A percentile compares a stretch with the other conserved stretches of the same genome.
phyloP scores from a whole-genome alignment of 164 flowering plant species.

The Taxillus chinensis region DNA sequence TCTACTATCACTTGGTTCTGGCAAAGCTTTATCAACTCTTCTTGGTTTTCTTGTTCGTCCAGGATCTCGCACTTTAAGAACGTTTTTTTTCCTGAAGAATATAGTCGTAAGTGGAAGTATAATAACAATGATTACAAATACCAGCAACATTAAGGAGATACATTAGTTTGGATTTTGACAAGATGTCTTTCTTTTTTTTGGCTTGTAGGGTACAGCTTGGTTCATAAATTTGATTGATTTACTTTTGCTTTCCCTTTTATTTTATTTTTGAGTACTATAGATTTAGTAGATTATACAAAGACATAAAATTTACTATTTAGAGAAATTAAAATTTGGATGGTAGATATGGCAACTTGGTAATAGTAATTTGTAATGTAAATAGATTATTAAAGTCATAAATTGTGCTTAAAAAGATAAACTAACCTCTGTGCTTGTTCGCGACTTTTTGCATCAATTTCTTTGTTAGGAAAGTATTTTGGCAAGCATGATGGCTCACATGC shows the following conservation, averaged over 20 bases:
- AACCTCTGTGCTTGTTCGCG: conserved; percentile 59
- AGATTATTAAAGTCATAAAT: background rate
- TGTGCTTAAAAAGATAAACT: conserved; percentile 4
- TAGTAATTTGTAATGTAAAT: background rate
- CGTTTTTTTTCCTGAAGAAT: conserved; percentile 47
- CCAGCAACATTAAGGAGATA: background rate
- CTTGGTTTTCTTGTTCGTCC: conserved; percentile 35
- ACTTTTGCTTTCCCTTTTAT: background rate
- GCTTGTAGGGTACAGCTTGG: background rate
- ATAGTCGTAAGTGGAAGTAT: background rate
- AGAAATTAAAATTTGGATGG: too few species aligned
- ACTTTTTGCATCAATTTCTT: conserved; percentile 79
- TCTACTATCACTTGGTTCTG: conserved; percentile 28
- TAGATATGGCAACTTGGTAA: background rate
- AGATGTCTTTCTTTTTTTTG: background rate
- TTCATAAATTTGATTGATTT: background rate
- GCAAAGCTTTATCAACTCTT: conserved; percentile 26
- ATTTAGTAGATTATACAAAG: background rate
- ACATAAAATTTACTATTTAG: background rate
- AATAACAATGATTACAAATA: background rate
- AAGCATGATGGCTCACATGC: conserved; percentile 81
- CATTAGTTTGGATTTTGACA: background rate
- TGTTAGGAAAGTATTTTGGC: conserved; percentile 84
- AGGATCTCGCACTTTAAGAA: conserved; percentile 28
- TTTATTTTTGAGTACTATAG: background rate